Evolutionary conservation across 2,329 filamentous ascomycete species (phyloP), one percentile per base, ranked within the genome.

Genomic region (Aureobasidium namibiae): DNA sequence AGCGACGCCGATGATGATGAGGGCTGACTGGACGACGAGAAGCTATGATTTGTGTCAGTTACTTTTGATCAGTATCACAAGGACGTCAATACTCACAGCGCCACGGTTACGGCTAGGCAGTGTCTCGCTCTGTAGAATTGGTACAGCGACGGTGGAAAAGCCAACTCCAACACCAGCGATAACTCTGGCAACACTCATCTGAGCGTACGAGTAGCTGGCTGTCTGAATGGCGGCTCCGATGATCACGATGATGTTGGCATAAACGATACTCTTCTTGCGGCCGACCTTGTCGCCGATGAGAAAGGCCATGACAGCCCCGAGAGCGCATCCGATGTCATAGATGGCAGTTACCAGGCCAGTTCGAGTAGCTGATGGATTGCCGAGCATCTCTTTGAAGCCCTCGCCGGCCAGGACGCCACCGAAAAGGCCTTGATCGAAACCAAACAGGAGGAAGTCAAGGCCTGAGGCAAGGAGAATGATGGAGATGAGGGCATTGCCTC

Each of bases 111-210:
- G 65, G 1, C 65, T 62, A n/a, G 67, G 66, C 7, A 69, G 64
- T 7, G 67, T 69, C 56, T 68, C 67, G 39, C 65, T 65, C 50
- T 69, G 67, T 44, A 68, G 45, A 18, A 68, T 68, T 2, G 67
- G 67, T 2, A 68, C 67, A 26, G 67, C 66, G 3, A 68, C 67
- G 23, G 46, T 49, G 14, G 46, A 49, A n/a, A 49, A 49, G n/a
- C 46, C 61, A 21, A 58, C 60, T 13, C 61, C 61, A 73, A 73
- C 5, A 67, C 75, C 62, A 74, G 75, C 42, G 63, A 78, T 60
- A 61, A 78, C 64, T 59, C 75, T 78, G 50, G 72, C 63, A 61
- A 72, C 68, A 65, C 72, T 68, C 67, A 73, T 70, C 26, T 68
- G 69, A 4, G 69, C 63, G 6, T 72, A 68, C 10, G 65, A 66